Evolutionary conservation across 2,329 filamentous ascomycete species (phyloP).

Genomic region (Fusarium duplospermum): DNA sequence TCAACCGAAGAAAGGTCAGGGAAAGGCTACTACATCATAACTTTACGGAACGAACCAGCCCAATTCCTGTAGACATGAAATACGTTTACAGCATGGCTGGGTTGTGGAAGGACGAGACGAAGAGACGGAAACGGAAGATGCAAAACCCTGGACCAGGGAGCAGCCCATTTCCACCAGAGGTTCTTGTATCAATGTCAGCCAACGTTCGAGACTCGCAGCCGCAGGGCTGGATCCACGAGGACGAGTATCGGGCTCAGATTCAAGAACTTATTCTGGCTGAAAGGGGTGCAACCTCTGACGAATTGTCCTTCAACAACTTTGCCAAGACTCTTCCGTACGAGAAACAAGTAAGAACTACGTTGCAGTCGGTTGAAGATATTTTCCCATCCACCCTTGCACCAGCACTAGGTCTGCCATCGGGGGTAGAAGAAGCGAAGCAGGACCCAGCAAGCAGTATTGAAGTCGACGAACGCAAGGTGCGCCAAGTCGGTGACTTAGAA

Average conservation of each 20-base stretch:
- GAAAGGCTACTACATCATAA: constrained; percentile 87
- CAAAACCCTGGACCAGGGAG: constrained; percentile 71
- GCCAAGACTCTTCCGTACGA: constrained; percentile 65
- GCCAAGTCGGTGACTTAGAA: constrained; percentile 58
- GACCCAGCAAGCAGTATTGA: constrained; percentile 62
- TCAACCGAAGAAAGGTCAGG: constrained; percentile 81
- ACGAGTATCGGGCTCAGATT: constrained; percentile 79
- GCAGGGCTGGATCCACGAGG: constrained; percentile 94
- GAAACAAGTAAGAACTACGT: constrained; percentile 75
- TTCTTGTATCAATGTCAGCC: constrained; percentile 88
- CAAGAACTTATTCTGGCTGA: constrained; percentile 74
- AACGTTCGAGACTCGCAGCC: constrained; percentile 77
- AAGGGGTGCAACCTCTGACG: constrained; percentile 54
- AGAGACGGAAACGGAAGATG: constrained; percentile 79
- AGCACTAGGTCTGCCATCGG: constrained; percentile 55
- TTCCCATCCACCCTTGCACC: constrained; percentile 74
- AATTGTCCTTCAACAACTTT: constrained; percentile 74
- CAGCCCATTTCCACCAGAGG: constrained; percentile 84
- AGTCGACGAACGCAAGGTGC: constrained; percentile 73
- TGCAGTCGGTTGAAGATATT: constrained; percentile 89
- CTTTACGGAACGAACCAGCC: constrained; percentile 78
- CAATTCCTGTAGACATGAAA: constrained; percentile 76
- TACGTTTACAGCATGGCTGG: constrained; percentile 94
- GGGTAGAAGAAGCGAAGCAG: constrained; percentile 33
- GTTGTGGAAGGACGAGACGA: constrained; percentile 90